Base-by-base conservation (phyloP, 495 filamentous ascomycete genomes). In the Neurospora tetraspora region DNA sequence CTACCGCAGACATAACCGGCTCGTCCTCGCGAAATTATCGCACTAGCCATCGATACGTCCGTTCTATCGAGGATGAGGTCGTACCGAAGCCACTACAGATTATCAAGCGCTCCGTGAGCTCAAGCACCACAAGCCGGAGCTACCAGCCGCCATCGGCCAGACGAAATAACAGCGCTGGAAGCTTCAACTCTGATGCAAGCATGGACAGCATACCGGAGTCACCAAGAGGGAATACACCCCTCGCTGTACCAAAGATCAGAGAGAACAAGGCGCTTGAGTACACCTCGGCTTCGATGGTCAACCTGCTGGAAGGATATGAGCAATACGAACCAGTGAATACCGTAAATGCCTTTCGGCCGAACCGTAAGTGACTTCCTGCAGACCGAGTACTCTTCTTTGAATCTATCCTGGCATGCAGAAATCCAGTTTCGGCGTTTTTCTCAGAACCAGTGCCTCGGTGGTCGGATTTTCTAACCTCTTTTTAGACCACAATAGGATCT, bases 21-120 rank as follows among this genome's bases (percentile, higher is more conserved):
- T 34, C 53, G 1, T 65, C 34, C 18, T 7, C 12, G 27, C 53
- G 7, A 65, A 34, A 36, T 16, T 3, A 65, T 34, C 53, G 53
- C 3, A 65, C 27, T 18, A 65, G 27, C 27, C 53, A 65, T 27
- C 53, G 27, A 18, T 65, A 65, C 8, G 27, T 65, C 14, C 53
- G 53, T 18, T 65, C 53, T 9, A 12, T 16, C 9, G 53, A 65
- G 14, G 53, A 72, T 20, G 37, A 71, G 34, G 74, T 75, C 40
- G 42, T 79, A 16, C 80, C 80, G 10, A 68, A 70, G 42, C 80
- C 80, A 39, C 53, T 82, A 47, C 79, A 80, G 20, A 81, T 82
- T 70, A 59, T 75, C 69, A 82, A 82, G 72, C 78, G 73, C 42
- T 68, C 73, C 2, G 47, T 65, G 53, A 65, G 53, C 31, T 18